Evolutionary conservation across 441 rosid genomes (phyloP), one percentile per base, ranked within the genome.

Genomic region (Jatropha podagrica): DNA sequence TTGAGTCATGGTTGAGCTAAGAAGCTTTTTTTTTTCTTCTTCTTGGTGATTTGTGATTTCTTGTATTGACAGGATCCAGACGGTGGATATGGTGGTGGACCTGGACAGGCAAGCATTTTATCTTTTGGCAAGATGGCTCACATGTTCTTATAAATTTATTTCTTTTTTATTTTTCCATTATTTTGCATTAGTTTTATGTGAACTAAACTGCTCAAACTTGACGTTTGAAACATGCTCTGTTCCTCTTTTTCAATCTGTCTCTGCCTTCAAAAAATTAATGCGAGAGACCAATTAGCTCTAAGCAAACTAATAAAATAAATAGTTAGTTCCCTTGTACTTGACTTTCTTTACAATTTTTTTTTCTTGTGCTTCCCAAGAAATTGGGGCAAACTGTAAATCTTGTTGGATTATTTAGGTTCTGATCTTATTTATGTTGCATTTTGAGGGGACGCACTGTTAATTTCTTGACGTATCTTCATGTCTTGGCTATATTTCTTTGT

Each of bases 31-130:
- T 41, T 27, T 4, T 68, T 71, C 6, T 44, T 44, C 48, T 44
- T 44, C 8, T 44, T 44, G 10, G 10, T 11, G 10, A 6, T 44
- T 78, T 62, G 56, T 78, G 83, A 63, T 66, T 72, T 49, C 12
- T 9, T 56, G 2, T 13, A 6, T 69, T 32, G 77, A 65, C 86
- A 95, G 97, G 97, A 87, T 38, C 90, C 91, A 26, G 73, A 86
- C 84, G 97, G 98, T 76, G 98, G 98, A 75, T 95, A 87, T 74
- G 92, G 91, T 79, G 98, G 98, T 44, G 98, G 98, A 78, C 98
- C 98, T 83, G 94, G 95, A 76, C 98, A 95, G 97, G 98, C 88
- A 87, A 86, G 93, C 86, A 58, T 68, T 77, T 59, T 65, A 52
- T 11, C 69, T 17, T 38, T 77, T 46, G 10, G 23, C 71, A 69